phyloP scores from a whole-genome alignment of 2,329 filamentous ascomycete species.

The Dothideomycetes sp. region DNA sequence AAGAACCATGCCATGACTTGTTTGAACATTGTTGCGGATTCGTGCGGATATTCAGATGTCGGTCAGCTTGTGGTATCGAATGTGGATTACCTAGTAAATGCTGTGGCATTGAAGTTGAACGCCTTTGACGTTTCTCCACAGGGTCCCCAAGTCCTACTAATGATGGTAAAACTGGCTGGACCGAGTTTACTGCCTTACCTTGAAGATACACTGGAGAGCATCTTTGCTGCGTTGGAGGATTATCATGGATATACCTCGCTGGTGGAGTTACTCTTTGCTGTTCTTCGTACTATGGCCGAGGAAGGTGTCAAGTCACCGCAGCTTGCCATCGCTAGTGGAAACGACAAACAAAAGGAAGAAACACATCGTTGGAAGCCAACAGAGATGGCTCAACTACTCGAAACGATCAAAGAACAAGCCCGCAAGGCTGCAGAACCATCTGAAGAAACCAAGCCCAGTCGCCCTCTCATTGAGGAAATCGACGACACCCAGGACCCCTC shows the following conservation, averaged over 20 bases:
- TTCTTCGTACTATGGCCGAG: slow-evolving; percentile 72
- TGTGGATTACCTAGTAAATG: slow-evolving; percentile 93
- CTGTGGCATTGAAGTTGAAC: slow-evolving; percentile 79
- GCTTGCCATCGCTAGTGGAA: slow-evolving; percentile 35
- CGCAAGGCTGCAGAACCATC: not conserved
- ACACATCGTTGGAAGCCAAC: slow-evolving; percentile 17
- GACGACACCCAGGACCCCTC: slow-evolving; percentile 7
- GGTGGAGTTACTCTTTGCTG: slow-evolving; percentile 75
- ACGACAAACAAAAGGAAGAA: not conserved
- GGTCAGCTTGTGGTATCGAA: slow-evolving; percentile 79
- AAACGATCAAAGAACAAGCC: slow-evolving; percentile 1
- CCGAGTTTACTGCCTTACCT: slow-evolving; percentile 74
- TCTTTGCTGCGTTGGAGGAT: slow-evolving; percentile 87
- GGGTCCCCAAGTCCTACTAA: slow-evolving; percentile 77
- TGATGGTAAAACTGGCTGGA: slow-evolving; percentile 89
- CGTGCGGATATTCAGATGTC: slow-evolving; percentile 66
- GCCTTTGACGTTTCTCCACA: slow-evolving; percentile 87
- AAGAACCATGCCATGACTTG: slow-evolving; percentile 75
- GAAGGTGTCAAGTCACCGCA: slow-evolving; percentile 59
- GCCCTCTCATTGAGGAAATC: no score
- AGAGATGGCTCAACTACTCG: slow-evolving; percentile 38
- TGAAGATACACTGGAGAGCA: slow-evolving; percentile 81
- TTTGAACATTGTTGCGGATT: slow-evolving; percentile 66
- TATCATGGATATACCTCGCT: slow-evolving; percentile 87
- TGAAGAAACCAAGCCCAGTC: not conserved